Evolutionary conservation across 2,329 filamentous ascomycete species (phyloP).

Genomic region (Cordyceps javanica): DNA sequence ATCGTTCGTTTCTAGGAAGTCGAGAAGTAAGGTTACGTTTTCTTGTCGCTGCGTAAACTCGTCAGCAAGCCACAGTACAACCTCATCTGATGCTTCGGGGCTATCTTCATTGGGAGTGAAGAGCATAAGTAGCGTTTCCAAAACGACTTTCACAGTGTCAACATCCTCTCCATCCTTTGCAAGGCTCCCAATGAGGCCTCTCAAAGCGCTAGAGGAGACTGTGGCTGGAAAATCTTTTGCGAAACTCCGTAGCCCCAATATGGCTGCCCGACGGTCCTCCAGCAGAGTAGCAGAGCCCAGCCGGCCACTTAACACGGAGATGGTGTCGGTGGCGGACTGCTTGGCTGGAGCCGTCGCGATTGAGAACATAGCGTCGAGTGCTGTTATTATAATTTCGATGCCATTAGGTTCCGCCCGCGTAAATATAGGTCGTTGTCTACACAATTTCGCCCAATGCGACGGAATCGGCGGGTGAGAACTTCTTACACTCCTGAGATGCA

Average conservation of each 20-base stretch:
- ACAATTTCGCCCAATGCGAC: not conserved
- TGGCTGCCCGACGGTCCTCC: slow-evolving; percentile 89
- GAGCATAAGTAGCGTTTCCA: slow-evolving; percentile 92
- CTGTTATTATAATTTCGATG: not conserved
- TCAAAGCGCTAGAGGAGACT: slow-evolving; percentile 86
- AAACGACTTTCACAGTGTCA: slow-evolving; percentile 88
- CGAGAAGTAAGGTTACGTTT: slow-evolving; percentile 85
- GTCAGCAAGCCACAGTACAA: slow-evolving; percentile 91
- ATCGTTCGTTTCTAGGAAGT: slow-evolving; percentile 79
- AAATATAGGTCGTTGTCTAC: not conserved
- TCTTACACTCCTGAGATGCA: not conserved
- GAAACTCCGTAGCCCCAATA: slow-evolving; percentile 88
- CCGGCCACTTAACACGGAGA: slow-evolving; percentile 80
- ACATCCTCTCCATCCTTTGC: slow-evolving; percentile 88
- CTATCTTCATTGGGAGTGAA: slow-evolving; percentile 69
- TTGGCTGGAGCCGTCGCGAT: slow-evolving; percentile 74
- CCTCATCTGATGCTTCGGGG: slow-evolving; percentile 91
- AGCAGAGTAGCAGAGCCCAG: slow-evolving; percentile 84
- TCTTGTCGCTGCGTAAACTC: slow-evolving; percentile 98
- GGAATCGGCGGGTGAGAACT: not conserved
- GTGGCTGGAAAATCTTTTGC: slow-evolving; percentile 95
- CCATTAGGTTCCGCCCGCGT: slow-evolving; percentile 1
- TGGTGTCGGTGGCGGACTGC: slow-evolving; percentile 93
- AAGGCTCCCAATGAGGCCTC: slow-evolving; percentile 78
- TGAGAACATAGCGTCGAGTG: slow-evolving; percentile 47